A percentile compares a stretch with the other conserved stretches of the same genome.
phyloP scores from a whole-genome alignment of 768 basidiomycete species.

The Naganishia antarctica region DNA sequence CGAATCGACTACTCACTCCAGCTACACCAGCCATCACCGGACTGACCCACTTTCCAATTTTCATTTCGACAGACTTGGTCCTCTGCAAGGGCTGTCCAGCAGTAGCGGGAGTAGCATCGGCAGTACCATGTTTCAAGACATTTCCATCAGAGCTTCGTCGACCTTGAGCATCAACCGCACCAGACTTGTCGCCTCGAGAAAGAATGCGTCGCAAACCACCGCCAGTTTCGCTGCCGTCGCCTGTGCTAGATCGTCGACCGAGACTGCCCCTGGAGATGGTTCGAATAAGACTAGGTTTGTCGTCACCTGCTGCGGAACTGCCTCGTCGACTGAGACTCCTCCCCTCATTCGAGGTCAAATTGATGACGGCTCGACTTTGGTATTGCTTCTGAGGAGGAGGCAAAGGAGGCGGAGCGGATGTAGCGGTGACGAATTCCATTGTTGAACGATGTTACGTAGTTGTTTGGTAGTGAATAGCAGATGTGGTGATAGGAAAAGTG shows the following conservation, averaged over 20 bases:
- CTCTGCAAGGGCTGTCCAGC: conserved; percentile 4
- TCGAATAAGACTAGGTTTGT: conserved; percentile 10
- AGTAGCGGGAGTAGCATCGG: not conserved
- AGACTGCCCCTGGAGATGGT: conserved; percentile 17
- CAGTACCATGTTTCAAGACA: conserved; percentile 2
- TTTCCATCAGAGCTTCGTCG: conserved; percentile 16
- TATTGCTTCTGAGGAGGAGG: conserved; percentile 16
- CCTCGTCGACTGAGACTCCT: conserved; percentile 8
- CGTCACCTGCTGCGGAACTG: conserved; percentile 1
- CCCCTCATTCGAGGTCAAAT: conserved; percentile 3
- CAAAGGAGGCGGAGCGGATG: conserved; percentile 3
- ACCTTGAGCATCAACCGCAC: conserved; percentile 4
- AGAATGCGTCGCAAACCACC: conserved; percentile 13
- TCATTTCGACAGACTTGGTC: conserved; percentile 17
- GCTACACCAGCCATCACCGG: conserved; percentile 20
- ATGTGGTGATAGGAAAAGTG: not conserved
- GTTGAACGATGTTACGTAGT: not conserved
- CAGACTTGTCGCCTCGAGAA: conserved; percentile 14
- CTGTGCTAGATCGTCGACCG: conserved; percentile 21
- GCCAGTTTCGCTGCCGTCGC: not conserved
- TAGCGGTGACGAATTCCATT: conserved; percentile 18
- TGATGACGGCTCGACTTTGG: conserved; percentile 17
- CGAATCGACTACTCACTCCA: conserved; percentile 1
- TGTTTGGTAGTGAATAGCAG: not conserved
- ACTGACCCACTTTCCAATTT: conserved; percentile 16